Conservation (phyloP, 23 red algal genomes). For the Chondrus crispus region DNA sequence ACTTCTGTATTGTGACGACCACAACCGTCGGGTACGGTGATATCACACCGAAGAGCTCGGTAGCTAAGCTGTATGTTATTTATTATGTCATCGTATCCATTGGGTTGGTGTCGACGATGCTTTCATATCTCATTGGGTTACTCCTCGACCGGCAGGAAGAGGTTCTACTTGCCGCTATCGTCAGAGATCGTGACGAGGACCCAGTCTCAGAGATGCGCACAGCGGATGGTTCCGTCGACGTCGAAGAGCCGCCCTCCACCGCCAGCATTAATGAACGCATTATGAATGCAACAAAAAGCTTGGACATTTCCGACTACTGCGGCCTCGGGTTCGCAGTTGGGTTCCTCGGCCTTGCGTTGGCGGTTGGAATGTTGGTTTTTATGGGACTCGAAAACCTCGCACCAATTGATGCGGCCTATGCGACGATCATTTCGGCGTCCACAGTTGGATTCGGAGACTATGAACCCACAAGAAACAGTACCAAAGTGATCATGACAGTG, state of each 20-base stretch:
- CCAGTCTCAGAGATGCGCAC: background rate
- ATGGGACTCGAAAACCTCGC: slow-evolving; percentile 19
- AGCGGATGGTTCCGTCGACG: background rate
- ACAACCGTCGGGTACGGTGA: slow-evolving; percentile 87
- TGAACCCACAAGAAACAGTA: slow-evolving; percentile 31
- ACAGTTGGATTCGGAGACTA: slow-evolving; percentile 77
- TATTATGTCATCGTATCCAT: slow-evolving; percentile 65
- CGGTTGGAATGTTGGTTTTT: slow-evolving; percentile 37
- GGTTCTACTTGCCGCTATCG: slow-evolving; percentile 37
- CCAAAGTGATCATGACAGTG: slow-evolving; percentile 55
- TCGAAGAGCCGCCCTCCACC: background rate
- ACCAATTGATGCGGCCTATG: slow-evolving; percentile 56
- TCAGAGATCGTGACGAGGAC: background rate
- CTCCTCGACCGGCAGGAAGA: slow-evolving; percentile 71
- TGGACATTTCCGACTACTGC: slow-evolving; percentile 36
- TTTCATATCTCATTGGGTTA: slow-evolving; percentile 34
- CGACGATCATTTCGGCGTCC: slow-evolving; percentile 57
- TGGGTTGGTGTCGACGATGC: slow-evolving; percentile 41
- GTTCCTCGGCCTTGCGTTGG: slow-evolving; percentile 14
- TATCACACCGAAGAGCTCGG: slow-evolving; percentile 35
- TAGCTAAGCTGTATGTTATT: slow-evolving; percentile 66
- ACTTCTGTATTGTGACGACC: slow-evolving; percentile 63
- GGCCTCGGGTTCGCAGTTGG: background rate
- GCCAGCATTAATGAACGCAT: background rate
- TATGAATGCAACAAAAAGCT: background rate